Base-by-base conservation (phyloP, 164 flowering plant species). In the Santalum album region DNA sequence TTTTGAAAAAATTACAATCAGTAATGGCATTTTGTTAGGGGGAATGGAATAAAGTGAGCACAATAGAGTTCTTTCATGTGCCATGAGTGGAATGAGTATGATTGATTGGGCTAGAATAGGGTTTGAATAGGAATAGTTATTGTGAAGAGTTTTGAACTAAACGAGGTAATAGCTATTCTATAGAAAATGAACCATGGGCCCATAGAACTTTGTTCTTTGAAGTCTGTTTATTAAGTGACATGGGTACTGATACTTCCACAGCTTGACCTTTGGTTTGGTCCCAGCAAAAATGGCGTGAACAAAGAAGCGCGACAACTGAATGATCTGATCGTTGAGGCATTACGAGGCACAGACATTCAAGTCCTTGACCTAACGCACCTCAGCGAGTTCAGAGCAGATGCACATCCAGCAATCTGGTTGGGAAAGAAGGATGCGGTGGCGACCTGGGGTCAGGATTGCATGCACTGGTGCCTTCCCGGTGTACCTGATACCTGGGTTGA, bases 391-490 rank as follows among this genome's bases (percentile, higher is more conserved):
- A 75, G 97, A 75, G 91, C 92, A 40, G 99, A 94, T 73, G 97
- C 90, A 22, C 99, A 94, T 69, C 99, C 97, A 19, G 91, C 96
- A 17, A 70, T 76, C 57, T 92, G 99, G 97, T 64, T 92, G 51
- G 99, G 97, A 55, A 87, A 78, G 76, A 77, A 83, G 65, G 95
- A 84, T 59, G 99, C 97, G 2, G 97, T 92, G 36, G 66, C 83
- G 5, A 64, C 78, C 43, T 92, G 97, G 99, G 99, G 97, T 39
- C 96, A 92, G 72, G 99, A 92, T 52, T 92, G 99, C 79, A 75
- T 92, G 96, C 99, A 92, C 52, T 90, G 99, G 99, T 92, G 97
- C 77, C 75, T 92, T 27, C 97, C 99, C 7, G 99, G 99, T 45
- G 77, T 92, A 12, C 99, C 99, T 0, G 96, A 92, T 67, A 87